Evolutionary conservation across 2,329 filamentous ascomycete species (phyloP).

Genomic region (Aureobasidium namibiae): DNA sequence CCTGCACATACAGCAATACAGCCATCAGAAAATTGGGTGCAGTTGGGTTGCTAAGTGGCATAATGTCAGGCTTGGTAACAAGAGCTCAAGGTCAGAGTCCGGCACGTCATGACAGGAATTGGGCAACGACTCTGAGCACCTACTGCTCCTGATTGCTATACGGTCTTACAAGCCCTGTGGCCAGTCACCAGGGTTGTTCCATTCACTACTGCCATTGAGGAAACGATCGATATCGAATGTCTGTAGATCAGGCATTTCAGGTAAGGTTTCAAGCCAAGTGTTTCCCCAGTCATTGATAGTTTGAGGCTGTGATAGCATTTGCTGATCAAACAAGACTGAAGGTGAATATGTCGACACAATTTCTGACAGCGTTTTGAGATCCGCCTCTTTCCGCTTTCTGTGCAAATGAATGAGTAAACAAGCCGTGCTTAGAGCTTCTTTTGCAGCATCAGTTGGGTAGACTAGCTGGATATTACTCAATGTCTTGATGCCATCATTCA

Average conservation of each 20-base stretch:
- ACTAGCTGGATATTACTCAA: conserved; percentile 24
- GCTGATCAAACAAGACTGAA: neutral
- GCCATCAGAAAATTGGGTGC: neutral
- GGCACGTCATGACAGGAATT: neutral
- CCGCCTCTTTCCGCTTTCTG: conserved; percentile 42
- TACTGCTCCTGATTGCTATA: neutral
- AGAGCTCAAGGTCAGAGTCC: neutral
- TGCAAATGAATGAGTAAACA: conserved; percentile 47
- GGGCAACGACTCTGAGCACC: neutral
- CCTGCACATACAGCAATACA: neutral
- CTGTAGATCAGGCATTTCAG: neutral
- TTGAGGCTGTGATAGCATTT: neutral
- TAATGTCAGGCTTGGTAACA: neutral
- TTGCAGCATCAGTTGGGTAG: conserved; percentile 30
- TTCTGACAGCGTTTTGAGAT: conserved; percentile 26
- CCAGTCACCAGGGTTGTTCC: neutral
- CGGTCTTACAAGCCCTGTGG: neutral
- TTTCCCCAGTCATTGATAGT: neutral
- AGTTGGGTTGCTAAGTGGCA: neutral
- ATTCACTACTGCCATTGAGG: neutral
- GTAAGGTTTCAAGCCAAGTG: neutral
- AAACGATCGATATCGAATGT: conserved; percentile 5
- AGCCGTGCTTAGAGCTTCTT: conserved; percentile 48
- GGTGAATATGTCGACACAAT: neutral
- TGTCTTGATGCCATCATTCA: conserved; percentile 43